phyloP scores from a whole-genome alignment of 2,329 filamentous ascomycete genomes.

The Claviceps sorghi region DNA sequence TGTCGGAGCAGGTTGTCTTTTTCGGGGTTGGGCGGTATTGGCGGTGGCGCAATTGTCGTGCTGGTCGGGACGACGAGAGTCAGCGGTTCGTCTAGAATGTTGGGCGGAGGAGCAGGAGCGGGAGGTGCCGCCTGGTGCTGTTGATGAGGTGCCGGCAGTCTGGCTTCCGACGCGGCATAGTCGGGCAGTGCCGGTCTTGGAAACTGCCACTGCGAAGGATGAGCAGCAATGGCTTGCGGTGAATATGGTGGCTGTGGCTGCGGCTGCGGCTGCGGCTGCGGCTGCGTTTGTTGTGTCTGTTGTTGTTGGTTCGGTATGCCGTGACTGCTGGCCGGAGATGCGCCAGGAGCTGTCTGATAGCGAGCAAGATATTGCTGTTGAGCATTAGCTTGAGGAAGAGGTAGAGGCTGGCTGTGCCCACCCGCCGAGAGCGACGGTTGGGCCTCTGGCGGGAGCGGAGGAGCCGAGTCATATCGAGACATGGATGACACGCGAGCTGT shows the following conservation, averaged over 20 bases:
- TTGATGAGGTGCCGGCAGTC: conserved; percentile 2
- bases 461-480: conserved; percentile 34
- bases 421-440: conserved; percentile 1
- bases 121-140: conserved; percentile 6
- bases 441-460: conserved; percentile 27
- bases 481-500: conserved; percentile 8
- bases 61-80: conserved; percentile 33
- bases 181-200: conserved; percentile 8
- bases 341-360: neutral
- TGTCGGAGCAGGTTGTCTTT: conserved; percentile 76
- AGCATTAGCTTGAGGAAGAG: conserved; percentile 5
- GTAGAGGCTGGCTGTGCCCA: conserved; percentile 6
- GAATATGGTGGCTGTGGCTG: neutral
- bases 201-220: conserved; percentile 10
- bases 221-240: conserved; percentile 3
- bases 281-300: too few relatives aligned
- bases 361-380: conserved; percentile 6
- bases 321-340: neutral
- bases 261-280: too few relatives aligned
- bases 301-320: conserved; percentile 1
- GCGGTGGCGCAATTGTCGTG: conserved; percentile 51
- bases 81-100: conserved; percentile 43
- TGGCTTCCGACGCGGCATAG: conserved; percentile 4
- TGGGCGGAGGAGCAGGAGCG: conserved; percentile 22
- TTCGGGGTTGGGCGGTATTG: conserved; percentile 88